A percentile compares a stretch with the other conserved stretches of the same genome.
Evolutionary conservation across 192 early-diverging fungal genomes (phyloP).

Genomic region (Coemansia asiatica): DNA sequence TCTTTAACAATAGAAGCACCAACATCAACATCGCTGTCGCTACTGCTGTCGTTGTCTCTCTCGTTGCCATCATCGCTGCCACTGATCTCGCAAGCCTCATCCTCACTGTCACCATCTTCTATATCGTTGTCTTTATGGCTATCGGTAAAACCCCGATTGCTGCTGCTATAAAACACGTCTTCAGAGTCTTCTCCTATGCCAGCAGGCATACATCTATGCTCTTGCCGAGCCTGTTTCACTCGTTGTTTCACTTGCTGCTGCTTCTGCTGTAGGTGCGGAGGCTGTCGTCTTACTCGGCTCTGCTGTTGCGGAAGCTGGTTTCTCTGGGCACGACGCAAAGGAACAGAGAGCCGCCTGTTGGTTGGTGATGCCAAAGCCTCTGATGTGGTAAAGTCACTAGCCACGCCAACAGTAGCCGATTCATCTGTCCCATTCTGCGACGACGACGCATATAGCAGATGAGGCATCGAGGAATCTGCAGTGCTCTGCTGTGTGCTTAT

Average conservation of each 20-base stretch:
- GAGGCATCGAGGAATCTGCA: constrained; percentile 11
- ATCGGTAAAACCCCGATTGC: background rate
- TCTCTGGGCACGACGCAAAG: background rate
- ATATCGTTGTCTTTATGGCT: background rate
- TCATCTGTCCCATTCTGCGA: constrained; percentile 13
- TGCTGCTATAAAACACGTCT: too few species aligned
- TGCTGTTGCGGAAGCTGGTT: background rate
- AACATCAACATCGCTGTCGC: too few species aligned
- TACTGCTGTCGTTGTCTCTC: background rate
- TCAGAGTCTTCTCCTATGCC: background rate
- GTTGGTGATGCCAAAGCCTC: constrained; percentile 27
- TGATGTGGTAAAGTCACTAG: constrained; percentile 26
- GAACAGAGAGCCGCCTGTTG: background rate
- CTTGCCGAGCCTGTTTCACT: background rate
- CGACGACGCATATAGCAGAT: constrained; percentile 4
- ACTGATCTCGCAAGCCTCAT: background rate
- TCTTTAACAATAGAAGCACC: too few species aligned
- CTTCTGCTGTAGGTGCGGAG: background rate
- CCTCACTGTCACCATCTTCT: background rate
- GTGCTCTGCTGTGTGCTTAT: constrained; percentile 22
- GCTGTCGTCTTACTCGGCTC: background rate
- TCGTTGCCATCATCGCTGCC: background rate
- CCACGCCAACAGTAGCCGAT: background rate
- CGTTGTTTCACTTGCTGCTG: background rate
- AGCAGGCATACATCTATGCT: background rate